phyloP scores from a whole-genome alignment of 2,329 filamentous ascomycete genomes.

The Thermothelomyces thermophilus region DNA sequence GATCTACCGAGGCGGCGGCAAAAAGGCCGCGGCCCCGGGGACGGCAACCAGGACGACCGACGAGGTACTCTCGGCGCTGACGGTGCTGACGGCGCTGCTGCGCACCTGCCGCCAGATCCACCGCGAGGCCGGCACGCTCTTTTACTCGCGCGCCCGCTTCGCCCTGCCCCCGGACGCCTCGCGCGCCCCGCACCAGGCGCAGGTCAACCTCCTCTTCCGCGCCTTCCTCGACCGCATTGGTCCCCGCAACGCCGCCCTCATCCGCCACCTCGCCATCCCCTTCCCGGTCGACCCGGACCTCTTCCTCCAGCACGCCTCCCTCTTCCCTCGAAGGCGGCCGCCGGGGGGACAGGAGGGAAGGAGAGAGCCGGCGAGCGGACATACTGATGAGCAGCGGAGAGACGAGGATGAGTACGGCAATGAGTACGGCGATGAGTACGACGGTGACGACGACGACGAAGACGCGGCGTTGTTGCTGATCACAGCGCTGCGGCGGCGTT shows the following conservation, averaged over 20 bases:
- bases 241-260: conserved; percentile 6
- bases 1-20: not conserved
- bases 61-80: not conserved
- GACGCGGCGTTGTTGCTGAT: not conserved
- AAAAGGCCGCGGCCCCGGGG: not conserved
- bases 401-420: no score
- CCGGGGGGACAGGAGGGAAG: no score
- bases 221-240: conserved; percentile 18
- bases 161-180: conserved; percentile 1
- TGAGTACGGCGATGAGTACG: not conserved
- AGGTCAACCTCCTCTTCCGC: conserved; percentile 17
- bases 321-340: no score
- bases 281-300: conserved; percentile 7
- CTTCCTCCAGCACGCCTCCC: no score
- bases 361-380: no score
- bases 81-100: conserved; percentile 9
- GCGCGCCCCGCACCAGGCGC: conserved; percentile 10
- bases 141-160: conserved; percentile 17
- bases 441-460: not conserved
- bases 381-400: no score
- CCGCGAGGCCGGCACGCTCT: conserved; percentile 12
- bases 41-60: not conserved
- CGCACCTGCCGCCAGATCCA: conserved; percentile 13
- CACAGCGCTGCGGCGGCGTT: not conserved
- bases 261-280: conserved; percentile 12